Evolutionary conservation across 768 basidiomycete species (phyloP).

Genomic region (Phaeotremella skinneri): DNA sequence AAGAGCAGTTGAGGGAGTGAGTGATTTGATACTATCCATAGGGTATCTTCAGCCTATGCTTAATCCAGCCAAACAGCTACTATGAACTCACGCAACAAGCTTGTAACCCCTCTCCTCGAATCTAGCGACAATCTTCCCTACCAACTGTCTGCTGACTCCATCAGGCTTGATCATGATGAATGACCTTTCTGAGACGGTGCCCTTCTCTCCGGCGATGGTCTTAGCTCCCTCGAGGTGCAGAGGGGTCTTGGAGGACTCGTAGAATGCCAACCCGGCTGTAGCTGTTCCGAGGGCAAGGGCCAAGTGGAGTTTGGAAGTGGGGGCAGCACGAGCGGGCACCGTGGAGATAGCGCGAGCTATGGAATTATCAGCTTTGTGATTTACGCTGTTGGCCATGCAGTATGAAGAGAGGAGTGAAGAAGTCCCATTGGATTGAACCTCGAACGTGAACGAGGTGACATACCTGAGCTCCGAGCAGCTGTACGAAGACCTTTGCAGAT

Average conservation of each 20-base stretch:
- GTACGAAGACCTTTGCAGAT: conserved; percentile 34
- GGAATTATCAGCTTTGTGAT: conserved; percentile 8
- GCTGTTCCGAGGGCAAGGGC: conserved; percentile 32
- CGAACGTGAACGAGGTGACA: conserved; percentile 1
- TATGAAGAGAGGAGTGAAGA: not conserved
- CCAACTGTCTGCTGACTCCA: conserved; percentile 45
- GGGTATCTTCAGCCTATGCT: too few species aligned
- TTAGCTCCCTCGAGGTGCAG: conserved; percentile 37
- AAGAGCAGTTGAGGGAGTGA: conserved; percentile 27
- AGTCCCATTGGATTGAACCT: not conserved
- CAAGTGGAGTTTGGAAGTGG: conserved; percentile 19
- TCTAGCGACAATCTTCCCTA: conserved; percentile 47
- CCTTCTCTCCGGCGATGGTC: conserved; percentile 48
- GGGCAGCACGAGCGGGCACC: conserved; percentile 25
- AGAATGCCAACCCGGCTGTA: conserved; percentile 29
- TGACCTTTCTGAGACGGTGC: conserved; percentile 39
- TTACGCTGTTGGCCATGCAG: not conserved
- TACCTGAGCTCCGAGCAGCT: conserved; percentile 42
- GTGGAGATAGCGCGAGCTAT: conserved; percentile 41
- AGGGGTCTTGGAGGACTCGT: conserved; percentile 27
- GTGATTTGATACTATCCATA: conserved; percentile 36
- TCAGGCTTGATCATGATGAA: conserved; percentile 51
- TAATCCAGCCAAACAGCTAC: too few species aligned
- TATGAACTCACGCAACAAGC: conserved; percentile 43
- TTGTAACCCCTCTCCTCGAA: conserved; percentile 49